These are phyloP conservation scores for Jamesozyma hellenica DNA, from an alignment of 805 yeast species.

Conservation along the genomic window DNA sequence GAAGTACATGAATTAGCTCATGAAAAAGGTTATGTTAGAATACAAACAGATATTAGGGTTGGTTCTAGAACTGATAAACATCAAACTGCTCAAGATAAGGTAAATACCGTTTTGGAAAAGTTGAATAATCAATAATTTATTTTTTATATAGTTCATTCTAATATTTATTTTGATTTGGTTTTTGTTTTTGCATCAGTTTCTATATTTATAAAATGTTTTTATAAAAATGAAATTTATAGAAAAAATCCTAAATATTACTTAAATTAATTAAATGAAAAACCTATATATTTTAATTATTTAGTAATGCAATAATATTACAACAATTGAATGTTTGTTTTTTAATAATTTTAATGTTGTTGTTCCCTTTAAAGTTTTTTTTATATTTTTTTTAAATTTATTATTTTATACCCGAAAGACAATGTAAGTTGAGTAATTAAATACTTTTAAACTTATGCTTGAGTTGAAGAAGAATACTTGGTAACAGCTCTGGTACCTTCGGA, in stretches of 20 bases:
- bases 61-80: conserved; percentile 75
- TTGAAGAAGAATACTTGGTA: conserved; percentile 80
- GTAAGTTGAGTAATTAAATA: too few species aligned
- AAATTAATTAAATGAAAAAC: not conserved
- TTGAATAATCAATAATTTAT: not conserved
- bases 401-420: too few species aligned
- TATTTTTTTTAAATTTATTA: too few species aligned
- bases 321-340: not conserved
- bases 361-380: not conserved
- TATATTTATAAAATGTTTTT: too few species aligned
- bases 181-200: too few species aligned
- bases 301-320: conserved; percentile 3
- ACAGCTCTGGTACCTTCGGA: conserved; percentile 98
- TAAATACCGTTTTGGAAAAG: conserved; percentile 52
- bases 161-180: not conserved
- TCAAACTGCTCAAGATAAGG: conserved; percentile 65
- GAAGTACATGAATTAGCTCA: conserved; percentile 66
- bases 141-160: not conserved
- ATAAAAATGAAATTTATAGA: not conserved
- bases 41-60: conserved; percentile 77
- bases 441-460: conserved; percentile 30
- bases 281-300: not conserved
- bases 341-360: not conserved
- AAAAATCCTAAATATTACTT: not conserved
- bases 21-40: conserved; percentile 59